Base-by-base conservation (phyloP, 257 asterid genomes). In the Fraxinus cuspidata region DNA sequence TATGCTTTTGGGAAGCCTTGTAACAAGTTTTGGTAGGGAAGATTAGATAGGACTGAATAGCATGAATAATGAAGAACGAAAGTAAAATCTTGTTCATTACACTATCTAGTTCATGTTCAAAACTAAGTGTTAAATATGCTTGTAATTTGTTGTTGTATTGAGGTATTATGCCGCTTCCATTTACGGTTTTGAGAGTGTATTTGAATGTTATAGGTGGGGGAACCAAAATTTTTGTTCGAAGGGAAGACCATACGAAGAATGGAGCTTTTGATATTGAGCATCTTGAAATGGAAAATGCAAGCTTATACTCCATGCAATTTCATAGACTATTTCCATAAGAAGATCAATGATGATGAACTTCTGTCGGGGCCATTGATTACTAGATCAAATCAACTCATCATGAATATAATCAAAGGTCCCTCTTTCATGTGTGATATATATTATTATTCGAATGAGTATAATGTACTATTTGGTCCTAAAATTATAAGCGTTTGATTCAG, bases 201-300 rank as follows among this genome's bases (percentile, higher is more conserved):
- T 51, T 25, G 72, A 38, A 64, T 69, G 81, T 19, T 81, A 65
- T 80, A 94, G 96, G 96, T 88, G 23, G 92, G 89, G 79, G 87
- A 89, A 15, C 89, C 92, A 15, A 83, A 81, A 21, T 84, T 65
- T 77, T 42, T 90, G 70, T 94, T 89, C 76, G 94, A 90, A 64
- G 92, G 86, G 15, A 88, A 84, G 78, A 86, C 91, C 19, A 81
- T 94, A 71, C 85, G 78, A 71, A 87, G 88, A 85, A 94, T 92
- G 98, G 98, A 94, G 89, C 82, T 92, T 80, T 21, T 90, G 76
- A 89, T 94, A 58, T 73, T 90, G 81, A 84, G 79, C 73, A 79
- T 78, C 74, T 85, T 94, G 89, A 84, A 89, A 21, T 94, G 98
- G 98, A 89, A 87, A 67, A 79, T 91, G 84, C 85, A 77, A 73